These are phyloP conservation scores for Acanthamoeba divionensis DNA, from an alignment of 208 protist species.

Conservation along the genomic window DNA sequence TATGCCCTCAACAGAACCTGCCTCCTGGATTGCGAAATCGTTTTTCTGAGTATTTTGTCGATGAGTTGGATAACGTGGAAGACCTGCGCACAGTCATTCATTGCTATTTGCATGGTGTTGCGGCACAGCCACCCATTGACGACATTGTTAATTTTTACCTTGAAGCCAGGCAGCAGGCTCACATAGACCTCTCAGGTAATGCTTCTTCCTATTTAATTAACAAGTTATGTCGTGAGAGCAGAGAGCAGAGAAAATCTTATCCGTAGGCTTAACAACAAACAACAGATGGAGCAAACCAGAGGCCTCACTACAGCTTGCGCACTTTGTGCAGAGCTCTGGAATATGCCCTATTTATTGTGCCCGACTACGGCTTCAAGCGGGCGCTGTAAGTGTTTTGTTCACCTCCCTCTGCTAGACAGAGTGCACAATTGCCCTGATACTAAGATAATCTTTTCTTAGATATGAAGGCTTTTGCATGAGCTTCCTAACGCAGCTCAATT, in stretches of 20 bases:
- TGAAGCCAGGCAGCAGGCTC: constrained; percentile 84
- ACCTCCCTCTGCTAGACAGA: no score
- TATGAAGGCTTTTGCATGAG: constrained; percentile 83
- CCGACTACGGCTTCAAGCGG: constrained; percentile 90
- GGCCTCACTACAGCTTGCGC: constrained; percentile 95
- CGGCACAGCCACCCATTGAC: constrained; percentile 73
- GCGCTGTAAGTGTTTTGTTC: constrained; percentile 87
- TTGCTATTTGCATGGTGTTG: constrained; percentile 58
- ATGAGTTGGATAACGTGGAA: constrained; percentile 90
- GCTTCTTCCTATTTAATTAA: no score
- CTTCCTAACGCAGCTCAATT: constrained; percentile 94
- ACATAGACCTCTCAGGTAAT: constrained; percentile 75
- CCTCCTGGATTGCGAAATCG: constrained; percentile 89
- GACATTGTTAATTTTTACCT: constrained; percentile 95
- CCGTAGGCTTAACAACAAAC: neutral
- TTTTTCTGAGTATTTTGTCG: constrained; percentile 98
- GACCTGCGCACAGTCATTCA: constrained; percentile 93
- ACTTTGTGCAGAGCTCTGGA: constrained; percentile 95
- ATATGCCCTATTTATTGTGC: constrained; percentile 71
- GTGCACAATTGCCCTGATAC: neutral
- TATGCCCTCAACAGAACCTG: constrained; percentile 69
- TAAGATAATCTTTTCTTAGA: neutral
- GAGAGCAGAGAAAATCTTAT: neutral
- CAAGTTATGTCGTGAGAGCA: no score
- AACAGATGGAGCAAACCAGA: constrained; percentile 90